Percentiles rank a stretch among this genome's conserved stretches.
Evolutionary conservation across 495 filamentous ascomycete species (phyloP).

Genomic region (Hypoxylon perforatum): DNA sequence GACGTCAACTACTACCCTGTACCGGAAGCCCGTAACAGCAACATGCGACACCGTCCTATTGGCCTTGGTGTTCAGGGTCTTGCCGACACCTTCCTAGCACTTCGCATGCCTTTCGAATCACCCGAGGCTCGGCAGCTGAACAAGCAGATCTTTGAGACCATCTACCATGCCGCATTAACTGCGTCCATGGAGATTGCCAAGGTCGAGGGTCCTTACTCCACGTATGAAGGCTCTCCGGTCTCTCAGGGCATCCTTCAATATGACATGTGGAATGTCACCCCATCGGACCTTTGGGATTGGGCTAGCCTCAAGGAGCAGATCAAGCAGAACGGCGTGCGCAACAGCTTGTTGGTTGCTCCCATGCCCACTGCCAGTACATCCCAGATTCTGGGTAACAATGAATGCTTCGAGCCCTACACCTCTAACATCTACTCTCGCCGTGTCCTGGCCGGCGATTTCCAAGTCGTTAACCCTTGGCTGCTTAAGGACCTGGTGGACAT

Average conservation of each 20-base stretch:
- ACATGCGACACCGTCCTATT: slow-evolving; percentile 94
- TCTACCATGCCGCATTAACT: slow-evolving; percentile 95
- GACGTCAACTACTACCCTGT: slow-evolving; percentile 98
- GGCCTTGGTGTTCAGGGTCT: slow-evolving; percentile 97
- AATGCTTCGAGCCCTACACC: slow-evolving; percentile 99
- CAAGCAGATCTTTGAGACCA: slow-evolving; percentile 99
- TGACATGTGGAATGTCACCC: slow-evolving; percentile 97
- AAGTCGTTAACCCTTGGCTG: slow-evolving; percentile 99
- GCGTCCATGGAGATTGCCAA: slow-evolving; percentile 88
- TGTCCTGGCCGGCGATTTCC: slow-evolving; percentile 98
- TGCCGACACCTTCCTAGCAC: slow-evolving; percentile 97
- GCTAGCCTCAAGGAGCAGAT: slow-evolving; percentile 87
- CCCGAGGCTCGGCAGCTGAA: slow-evolving; percentile 92
- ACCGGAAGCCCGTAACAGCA: slow-evolving; percentile 89
- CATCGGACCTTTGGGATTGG: slow-evolving; percentile 98
- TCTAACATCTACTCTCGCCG: slow-evolving; percentile 99
- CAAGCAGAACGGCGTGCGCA: slow-evolving; percentile 89
- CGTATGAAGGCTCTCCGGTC: slow-evolving; percentile 92
- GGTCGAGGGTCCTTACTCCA: slow-evolving; percentile 83
- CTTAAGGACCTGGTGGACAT: slow-evolving; percentile 98
- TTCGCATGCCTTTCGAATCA: slow-evolving; percentile 97
- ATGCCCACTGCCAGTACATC: slow-evolving; percentile 98
- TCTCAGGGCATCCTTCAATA: slow-evolving; percentile 97
- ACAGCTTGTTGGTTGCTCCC: slow-evolving; percentile 92
- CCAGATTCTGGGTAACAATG: slow-evolving; percentile 97